Evolutionary conservation across 179 eudicot genomes (phyloP).

Genomic region (Beta corolliflora): DNA sequence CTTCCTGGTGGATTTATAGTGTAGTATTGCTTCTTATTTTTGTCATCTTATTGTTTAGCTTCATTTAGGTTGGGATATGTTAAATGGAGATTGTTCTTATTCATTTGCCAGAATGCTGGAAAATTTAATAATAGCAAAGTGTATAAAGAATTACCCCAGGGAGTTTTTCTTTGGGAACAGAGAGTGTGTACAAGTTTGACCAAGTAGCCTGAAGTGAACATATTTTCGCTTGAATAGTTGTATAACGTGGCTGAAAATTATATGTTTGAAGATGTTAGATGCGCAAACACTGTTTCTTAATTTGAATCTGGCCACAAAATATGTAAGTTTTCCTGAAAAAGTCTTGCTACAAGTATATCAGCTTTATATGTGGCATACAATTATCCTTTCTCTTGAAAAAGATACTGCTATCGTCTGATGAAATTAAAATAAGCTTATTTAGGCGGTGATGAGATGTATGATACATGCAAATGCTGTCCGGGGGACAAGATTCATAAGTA

Average conservation of each 20-base stretch:
- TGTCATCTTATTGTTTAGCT: background rate
- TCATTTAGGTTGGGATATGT: background rate
- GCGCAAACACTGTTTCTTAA: background rate
- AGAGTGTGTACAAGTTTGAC: background rate
- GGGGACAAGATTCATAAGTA: background rate
- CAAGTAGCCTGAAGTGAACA: background rate
- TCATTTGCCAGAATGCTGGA: background rate
- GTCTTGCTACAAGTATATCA: background rate
- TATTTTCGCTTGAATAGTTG: background rate
- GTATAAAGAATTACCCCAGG: background rate
- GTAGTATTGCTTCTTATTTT: slow-evolving; percentile 1
- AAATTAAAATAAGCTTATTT: background rate
- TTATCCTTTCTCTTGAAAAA: background rate
- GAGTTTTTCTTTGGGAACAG: background rate
- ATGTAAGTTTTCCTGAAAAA: background rate
- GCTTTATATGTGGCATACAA: background rate
- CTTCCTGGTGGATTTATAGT: slow-evolving; percentile 1
- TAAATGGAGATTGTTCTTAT: background rate
- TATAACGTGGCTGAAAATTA: background rate
- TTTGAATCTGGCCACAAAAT: background rate
- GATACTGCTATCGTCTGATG: background rate
- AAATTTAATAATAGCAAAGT: too few species aligned
- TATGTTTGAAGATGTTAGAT: background rate
- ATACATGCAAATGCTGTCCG: background rate
- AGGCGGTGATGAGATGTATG: background rate